Evolutionary conservation across 176 grass and related monocot species (phyloP), one percentile per base, ranked within the genome.

Genomic region (Triticum monococcum): DNA sequence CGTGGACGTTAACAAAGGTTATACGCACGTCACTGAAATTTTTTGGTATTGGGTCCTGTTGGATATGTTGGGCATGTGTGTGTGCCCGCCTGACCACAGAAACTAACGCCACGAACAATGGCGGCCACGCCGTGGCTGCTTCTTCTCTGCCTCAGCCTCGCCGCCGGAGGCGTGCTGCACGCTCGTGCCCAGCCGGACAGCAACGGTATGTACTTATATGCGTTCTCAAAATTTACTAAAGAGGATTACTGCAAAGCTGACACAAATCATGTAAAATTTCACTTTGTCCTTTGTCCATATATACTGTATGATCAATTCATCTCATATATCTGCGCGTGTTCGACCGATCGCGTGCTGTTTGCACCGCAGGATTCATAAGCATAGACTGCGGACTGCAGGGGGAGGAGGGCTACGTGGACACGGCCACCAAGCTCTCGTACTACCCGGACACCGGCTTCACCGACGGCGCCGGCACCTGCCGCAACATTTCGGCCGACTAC

Each of bases 311-410:
- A 24, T 13, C 10, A 43, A 74, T 52, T 52, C 0, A 17, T 52
- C 48, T 30, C 20, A 18, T 40, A 20, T 31, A 38, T 23, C 35
- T 18, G 31, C 35, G 33, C 18, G 4, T 71, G 48, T 52, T 52
- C 5, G 33, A 71, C 7, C 25, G 62, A 26, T 28, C 68, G 22
- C 37, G 22, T 1, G 12, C 8, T 57, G 8, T 6, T 52, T 76
- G 80, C 83, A 14, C 10, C 14, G 35, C 81, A 93, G 92, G 88
- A 78, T 95, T 92, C 88, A 90, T 95, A n/a, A 92, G 35, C 82
- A 85, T 95, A 64, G 93, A 92, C 71, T 92, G 92, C 2, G 92
- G 92, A 25, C 24, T 92, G 6, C 57, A 81, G 37, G 77, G 56
- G 30, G 75, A 89, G n/a, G 65, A 68, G 60, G 79, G 81, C 64